phyloP scores from a whole-genome alignment of 257 asterid species.

The Ophiorrhiza pumila region DNA sequence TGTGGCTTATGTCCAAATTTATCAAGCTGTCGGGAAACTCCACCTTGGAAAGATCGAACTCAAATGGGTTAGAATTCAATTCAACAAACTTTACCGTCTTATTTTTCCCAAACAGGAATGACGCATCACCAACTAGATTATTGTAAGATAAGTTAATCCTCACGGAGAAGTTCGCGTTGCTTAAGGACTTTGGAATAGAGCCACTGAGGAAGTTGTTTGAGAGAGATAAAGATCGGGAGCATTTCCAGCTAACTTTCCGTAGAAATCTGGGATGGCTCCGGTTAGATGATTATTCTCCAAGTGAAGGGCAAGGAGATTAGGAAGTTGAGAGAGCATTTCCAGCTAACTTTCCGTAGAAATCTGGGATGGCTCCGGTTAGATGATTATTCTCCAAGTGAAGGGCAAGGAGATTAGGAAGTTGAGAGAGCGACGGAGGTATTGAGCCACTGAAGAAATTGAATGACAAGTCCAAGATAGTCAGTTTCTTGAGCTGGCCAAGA shows the following conservation, averaged over 20 bases:
- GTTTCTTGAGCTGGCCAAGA: slow-evolving; percentile 35
- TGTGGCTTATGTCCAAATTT: slow-evolving; percentile 44
- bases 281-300: neutral
- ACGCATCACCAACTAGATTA: slow-evolving; percentile 42
- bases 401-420: slow-evolving; percentile 29
- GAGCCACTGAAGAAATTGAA: slow-evolving; percentile 42
- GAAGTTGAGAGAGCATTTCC: slow-evolving; percentile 28
- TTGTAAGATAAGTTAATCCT: slow-evolving; percentile 36
- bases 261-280: slow-evolving; percentile 1
- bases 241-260: neutral
- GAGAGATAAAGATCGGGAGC: slow-evolving; percentile 27
- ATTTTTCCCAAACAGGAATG: slow-evolving; percentile 46
- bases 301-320: slow-evolving; percentile 27
- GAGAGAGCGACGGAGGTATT: slow-evolving; percentile 41
- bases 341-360: slow-evolving; percentile 37
- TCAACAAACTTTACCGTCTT: slow-evolving; percentile 21
- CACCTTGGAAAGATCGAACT: slow-evolving; percentile 40
- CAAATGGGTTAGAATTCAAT: slow-evolving; percentile 36
- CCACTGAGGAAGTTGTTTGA: slow-evolving; percentile 47
- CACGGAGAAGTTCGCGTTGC: slow-evolving; percentile 17
- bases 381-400: slow-evolving; percentile 46
- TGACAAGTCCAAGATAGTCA: slow-evolving; percentile 32
- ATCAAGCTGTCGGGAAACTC: slow-evolving; percentile 30
- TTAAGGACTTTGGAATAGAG: slow-evolving; percentile 28
- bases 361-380: slow-evolving; percentile 57